A percentile compares a stretch with the other conserved stretches of the same genome.
These are phyloP conservation scores for Aspergillus brunneoviolaceus DNA, from an alignment of 2,329 filamentous ascomycete genomes.

Conservation along the genomic window DNA sequence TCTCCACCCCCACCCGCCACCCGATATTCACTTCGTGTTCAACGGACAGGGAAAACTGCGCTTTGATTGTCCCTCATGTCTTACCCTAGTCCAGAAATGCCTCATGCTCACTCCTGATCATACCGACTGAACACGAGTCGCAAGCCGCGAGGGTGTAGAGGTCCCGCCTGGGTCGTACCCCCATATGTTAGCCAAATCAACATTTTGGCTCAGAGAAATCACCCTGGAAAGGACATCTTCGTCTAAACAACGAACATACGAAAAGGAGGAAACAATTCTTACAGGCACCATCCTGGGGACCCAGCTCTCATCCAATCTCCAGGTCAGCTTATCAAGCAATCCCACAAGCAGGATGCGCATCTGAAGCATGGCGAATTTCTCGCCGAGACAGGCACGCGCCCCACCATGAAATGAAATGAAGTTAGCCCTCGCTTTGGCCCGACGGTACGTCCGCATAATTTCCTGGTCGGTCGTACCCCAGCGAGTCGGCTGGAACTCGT, in stretches of 20 bases:
- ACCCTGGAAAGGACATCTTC: too few relatives aligned
- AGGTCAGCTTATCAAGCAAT: conserved; percentile 29
- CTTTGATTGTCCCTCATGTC: too few relatives aligned
- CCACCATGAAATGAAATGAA: conserved; percentile 48
- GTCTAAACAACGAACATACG: too few relatives aligned
- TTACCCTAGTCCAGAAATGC: too few relatives aligned
- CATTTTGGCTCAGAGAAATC: too few relatives aligned
- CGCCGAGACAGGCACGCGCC: conserved; percentile 42
- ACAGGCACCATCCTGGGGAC: conserved; percentile 36
- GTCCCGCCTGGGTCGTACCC: neutral
- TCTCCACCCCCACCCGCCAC: too few relatives aligned
- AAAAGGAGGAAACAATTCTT: conserved; percentile 6
- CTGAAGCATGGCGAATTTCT: conserved; percentile 43
- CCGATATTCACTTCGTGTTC: too few relatives aligned
- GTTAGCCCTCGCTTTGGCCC: conserved; percentile 37
- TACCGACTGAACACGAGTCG: neutral
- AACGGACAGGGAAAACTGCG: too few relatives aligned
- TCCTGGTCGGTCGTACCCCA: conserved; percentile 33
- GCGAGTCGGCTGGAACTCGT: conserved; percentile 41
- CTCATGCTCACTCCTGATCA: neutral
- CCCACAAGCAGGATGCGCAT: conserved; percentile 37
- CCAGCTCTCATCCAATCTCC: conserved; percentile 27
- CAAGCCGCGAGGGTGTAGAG: neutral
- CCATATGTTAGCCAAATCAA: neutral
- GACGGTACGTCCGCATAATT: conserved; percentile 37